A percentile compares a stretch with the other conserved stretches of the same genome.
These are phyloP conservation scores for Naganishia liquefaciens DNA, from an alignment of 1,284 basidiomycete species.

Conservation along the genomic window DNA sequence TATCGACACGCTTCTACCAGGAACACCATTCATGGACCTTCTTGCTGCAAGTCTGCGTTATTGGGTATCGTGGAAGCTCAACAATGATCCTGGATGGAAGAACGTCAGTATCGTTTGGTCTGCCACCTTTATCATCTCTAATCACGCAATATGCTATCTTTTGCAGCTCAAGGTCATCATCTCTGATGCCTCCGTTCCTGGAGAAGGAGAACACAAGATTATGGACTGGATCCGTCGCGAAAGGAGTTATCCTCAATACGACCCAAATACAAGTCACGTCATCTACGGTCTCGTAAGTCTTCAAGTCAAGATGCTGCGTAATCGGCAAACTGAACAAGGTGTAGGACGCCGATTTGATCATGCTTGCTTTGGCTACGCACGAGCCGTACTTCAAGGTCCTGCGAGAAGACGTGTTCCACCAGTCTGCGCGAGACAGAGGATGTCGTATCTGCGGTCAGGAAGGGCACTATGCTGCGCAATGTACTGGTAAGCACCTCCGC, in stretches of 20 bases:
- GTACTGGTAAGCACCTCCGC: slow-evolving; percentile 62
- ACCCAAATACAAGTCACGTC: slow-evolving; percentile 93
- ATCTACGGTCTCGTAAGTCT: slow-evolving; percentile 87
- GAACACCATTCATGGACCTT: slow-evolving; percentile 95
- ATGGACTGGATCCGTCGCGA: slow-evolving; percentile 98
- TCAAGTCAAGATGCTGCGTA: background rate
- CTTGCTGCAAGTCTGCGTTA: slow-evolving; percentile 86
- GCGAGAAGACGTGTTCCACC: slow-evolving; percentile 94
- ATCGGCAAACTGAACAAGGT: background rate
- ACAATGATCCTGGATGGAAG: slow-evolving; percentile 94
- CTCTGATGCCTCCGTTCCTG: slow-evolving; percentile 74
- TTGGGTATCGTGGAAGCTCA: slow-evolving; percentile 96
- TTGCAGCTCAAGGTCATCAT: slow-evolving; percentile 87
- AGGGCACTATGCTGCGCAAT: slow-evolving; percentile 92
- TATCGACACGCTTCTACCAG: slow-evolving; percentile 65
- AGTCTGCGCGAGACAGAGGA: slow-evolving; percentile 57
- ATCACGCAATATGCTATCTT: too few relatives aligned
- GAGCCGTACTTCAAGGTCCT: slow-evolving; percentile 97
- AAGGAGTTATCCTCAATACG: slow-evolving; percentile 78
- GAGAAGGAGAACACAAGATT: slow-evolving; percentile 98
- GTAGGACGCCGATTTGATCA: slow-evolving; percentile 97
- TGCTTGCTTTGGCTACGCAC: slow-evolving; percentile 96
- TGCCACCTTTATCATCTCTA: too few relatives aligned
- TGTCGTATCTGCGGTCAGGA: slow-evolving; percentile 92
- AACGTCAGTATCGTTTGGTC: slow-evolving; percentile 59